Base-by-base conservation (phyloP, 495 filamentous ascomycete genomes). In the Penicillium crystallinum region DNA sequence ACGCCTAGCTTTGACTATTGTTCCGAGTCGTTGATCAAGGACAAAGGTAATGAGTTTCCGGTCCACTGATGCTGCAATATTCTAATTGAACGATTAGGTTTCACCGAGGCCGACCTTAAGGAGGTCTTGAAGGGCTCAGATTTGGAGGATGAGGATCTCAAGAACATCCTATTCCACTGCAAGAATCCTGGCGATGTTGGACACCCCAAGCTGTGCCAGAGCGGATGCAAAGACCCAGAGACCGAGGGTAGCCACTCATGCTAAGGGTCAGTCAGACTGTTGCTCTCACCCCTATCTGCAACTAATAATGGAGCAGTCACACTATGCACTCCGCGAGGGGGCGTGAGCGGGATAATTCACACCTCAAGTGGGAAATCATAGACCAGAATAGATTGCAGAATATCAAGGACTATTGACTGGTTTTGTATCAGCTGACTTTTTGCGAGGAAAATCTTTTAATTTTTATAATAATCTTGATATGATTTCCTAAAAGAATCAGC, bases 1-100 rank as follows among this genome's bases (percentile, higher is more conserved):
- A 69, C 65, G 0, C 70, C 70, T 10, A 73, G 70, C 52, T 73
- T 73, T 46, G 70, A 73, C 40, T 73, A 72, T 52, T 73, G 70
- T 53, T 63, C 68, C 6, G 57, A 61, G 31, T 51, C 61, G 25
- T 54, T 73, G 15, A 59, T 68, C 30, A 58, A 62, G 12, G 59
- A 58, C 3, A 70, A 73, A 33, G 70, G 70, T 73, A 46, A 38
- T n/a, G 29, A 2, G 10, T n/a, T 8, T 4, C 2, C 15, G 2
- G n/a, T 9, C 37, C n/a, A 5, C 15, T 27, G 11, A 18, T 30
- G 11, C 30, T 45, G 15, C 34, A 7, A 2, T 9, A 12, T 0
- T 2, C 48, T 57, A 49, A 56, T 8, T 11, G 12, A 29, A 34
- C 8, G 17, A 33, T 9, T 29, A 72, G 70, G 67, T 27, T 73